Percentiles rank a stretch among this genome's conserved stretches.
Evolutionary conservation across 2,329 filamentous ascomycete species (phyloP).

Genomic region (Arthroderma sp.): DNA sequence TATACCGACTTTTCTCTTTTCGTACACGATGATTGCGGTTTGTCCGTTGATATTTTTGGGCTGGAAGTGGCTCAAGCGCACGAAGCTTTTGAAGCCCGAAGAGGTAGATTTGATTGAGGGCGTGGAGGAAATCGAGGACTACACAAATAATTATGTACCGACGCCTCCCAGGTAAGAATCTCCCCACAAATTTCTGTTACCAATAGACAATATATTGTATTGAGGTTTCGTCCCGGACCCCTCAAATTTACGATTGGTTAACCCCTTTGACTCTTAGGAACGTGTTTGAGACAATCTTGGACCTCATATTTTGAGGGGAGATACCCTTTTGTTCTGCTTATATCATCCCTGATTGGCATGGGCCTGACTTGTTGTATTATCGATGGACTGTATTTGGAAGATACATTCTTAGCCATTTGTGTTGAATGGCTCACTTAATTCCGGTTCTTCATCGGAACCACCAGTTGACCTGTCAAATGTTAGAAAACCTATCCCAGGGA

Average conservation of each 20-base stretch:
- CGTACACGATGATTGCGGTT: conserved; percentile 61
- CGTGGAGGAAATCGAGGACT: conserved; percentile 55
- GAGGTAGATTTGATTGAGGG: conserved; percentile 54
- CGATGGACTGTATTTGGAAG: not conserved
- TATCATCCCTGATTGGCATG: not conserved
- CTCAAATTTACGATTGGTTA: not conserved
- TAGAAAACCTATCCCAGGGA: not conserved
- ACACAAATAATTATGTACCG: conserved; percentile 49
- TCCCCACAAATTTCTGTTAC: too few species aligned
- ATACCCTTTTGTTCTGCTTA: not conserved
- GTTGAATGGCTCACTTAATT: not conserved
- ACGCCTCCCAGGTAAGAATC: conserved; percentile 39
- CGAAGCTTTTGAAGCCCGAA: conserved; percentile 43
- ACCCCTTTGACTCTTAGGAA: conserved; percentile 17
- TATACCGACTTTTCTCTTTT: conserved; percentile 59
- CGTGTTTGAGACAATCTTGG: conserved; percentile 16
- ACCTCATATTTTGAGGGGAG: conserved; percentile 15
- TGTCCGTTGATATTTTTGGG: conserved; percentile 57
- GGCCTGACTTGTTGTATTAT: not conserved
- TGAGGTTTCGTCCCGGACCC: too few species aligned
- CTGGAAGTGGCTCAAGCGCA: conserved; percentile 60
- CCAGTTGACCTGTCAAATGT: conserved; percentile 52
- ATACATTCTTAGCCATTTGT: not conserved
- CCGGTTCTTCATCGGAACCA: conserved; percentile 54
- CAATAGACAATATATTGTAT: not conserved